phyloP scores from a whole-genome alignment of 192 early-diverging fungal species.

The Umbelopsis sp. region DNA sequence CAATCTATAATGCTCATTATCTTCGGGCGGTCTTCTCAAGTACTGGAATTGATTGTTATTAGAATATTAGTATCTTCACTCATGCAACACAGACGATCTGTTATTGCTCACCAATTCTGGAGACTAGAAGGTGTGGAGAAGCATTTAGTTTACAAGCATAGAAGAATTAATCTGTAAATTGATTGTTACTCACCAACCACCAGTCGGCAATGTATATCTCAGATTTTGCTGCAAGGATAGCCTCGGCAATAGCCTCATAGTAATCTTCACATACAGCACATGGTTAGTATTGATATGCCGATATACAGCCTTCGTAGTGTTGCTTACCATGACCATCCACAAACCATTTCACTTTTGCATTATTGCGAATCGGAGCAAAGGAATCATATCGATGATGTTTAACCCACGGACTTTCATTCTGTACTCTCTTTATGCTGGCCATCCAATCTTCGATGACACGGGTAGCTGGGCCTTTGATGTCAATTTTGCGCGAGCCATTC shows the following conservation, averaged over 20 bases:
- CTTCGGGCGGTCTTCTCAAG: slow-evolving; percentile 70
- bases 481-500: slow-evolving; percentile 65
- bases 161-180: too few species aligned
- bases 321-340: slow-evolving; percentile 80
- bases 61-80: slow-evolving; percentile 56
- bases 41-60: slow-evolving; percentile 54
- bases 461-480: slow-evolving; percentile 67
- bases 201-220: slow-evolving; percentile 83
- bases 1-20: slow-evolving; percentile 77
- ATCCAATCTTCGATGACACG: slow-evolving; percentile 73
- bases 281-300: neutral
- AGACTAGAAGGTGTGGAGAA: slow-evolving; percentile 10
- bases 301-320: slow-evolving; percentile 55
- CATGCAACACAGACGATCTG: neutral
- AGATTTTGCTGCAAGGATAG: slow-evolving; percentile 67
- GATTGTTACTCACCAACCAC: slow-evolving; percentile 65
- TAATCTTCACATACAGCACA: slow-evolving; percentile 49
- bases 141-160: neutral
- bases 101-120: slow-evolving; percentile 19
- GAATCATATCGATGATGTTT: slow-evolving; percentile 68
- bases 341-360: slow-evolving; percentile 74
- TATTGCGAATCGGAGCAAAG: slow-evolving; percentile 74
- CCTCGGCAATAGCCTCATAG: slow-evolving; percentile 78
- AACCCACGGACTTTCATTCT: slow-evolving; percentile 64
- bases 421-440: slow-evolving; percentile 60